Conservation (phyloP, 805 yeast genomes). For the Jamesozyma piceae region DNA sequence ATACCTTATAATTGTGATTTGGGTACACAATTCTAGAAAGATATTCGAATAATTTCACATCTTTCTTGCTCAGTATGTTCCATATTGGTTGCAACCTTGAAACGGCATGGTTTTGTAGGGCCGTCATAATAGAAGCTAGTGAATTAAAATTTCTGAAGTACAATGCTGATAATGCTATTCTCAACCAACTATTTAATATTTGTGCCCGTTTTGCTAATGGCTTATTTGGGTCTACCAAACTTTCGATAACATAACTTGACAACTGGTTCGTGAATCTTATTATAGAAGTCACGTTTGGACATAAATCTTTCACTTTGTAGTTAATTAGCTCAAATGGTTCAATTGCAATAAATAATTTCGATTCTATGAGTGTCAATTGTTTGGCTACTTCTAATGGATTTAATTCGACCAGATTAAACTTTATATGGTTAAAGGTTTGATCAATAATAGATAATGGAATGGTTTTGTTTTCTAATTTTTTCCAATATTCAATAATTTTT, state of each 20-base stretch:
- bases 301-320: conserved; percentile 47
- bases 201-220: conserved; percentile 41
- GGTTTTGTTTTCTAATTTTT: neutral
- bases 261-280: conserved; percentile 61
- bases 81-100: conserved; percentile 55
- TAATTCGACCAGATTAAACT: conserved; percentile 32
- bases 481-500: conserved; percentile 7
- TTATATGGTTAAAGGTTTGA: conserved; percentile 5
- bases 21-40: conserved; percentile 65
- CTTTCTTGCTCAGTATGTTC: conserved; percentile 49
- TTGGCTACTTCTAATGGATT: conserved; percentile 70
- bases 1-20: conserved; percentile 59
- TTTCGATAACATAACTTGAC: conserved; percentile 64
- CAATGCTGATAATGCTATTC: conserved; percentile 61
- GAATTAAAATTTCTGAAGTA: conserved; percentile 71
- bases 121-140: conserved; percentile 67
- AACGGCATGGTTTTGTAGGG: conserved; percentile 62
- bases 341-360: conserved; percentile 52
- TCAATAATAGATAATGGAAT: conserved; percentile 5
- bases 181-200: conserved; percentile 61
- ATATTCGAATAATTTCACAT: conserved; percentile 52
- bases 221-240: conserved; percentile 45
- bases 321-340: conserved; percentile 58
- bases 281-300: conserved; percentile 55
- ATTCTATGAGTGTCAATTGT: conserved; percentile 65